Evolutionary conservation across 2,329 filamentous ascomycete genomes (phyloP).

Genomic region (Blumeria hordei): DNA sequence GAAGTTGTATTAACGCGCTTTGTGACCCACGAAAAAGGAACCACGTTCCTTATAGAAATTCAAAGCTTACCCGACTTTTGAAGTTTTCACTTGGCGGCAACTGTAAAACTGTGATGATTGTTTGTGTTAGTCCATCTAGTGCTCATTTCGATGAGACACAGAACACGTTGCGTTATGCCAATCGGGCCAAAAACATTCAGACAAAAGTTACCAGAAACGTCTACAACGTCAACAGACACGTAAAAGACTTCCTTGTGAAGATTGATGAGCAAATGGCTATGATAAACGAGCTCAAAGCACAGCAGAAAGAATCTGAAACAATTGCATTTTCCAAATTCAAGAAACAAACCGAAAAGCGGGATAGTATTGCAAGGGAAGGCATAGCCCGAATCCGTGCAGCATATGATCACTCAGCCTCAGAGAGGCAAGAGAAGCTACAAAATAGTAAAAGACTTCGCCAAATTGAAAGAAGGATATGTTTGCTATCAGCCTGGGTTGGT

Average conservation of each 20-base stretch:
- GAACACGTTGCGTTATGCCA: conserved; percentile 91
- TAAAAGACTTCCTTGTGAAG: conserved; percentile 97
- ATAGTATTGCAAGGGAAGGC: conserved; percentile 51
- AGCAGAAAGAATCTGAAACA: conserved; percentile 72
- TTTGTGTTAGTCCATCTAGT: conserved; percentile 90
- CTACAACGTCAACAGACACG: conserved; percentile 95
- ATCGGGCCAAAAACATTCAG: conserved; percentile 97
- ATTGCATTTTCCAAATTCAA: conserved; percentile 70
- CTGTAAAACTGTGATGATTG: conserved; percentile 98
- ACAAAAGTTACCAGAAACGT: conserved; percentile 98
- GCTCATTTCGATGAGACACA: conserved; percentile 96
- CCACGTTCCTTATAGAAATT: conserved; percentile 93
- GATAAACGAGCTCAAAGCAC: conserved; percentile 83
- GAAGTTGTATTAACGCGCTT: conserved; percentile 93
- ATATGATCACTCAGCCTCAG: conserved; percentile 54
- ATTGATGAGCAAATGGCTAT: conserved; percentile 96
- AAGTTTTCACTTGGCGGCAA: conserved; percentile 96
- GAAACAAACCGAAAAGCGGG: conserved; percentile 72
- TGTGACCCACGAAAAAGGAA: conserved; percentile 81
- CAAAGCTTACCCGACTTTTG: conserved; percentile 78
- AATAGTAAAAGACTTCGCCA: conserved; percentile 64
- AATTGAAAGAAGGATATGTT: conserved; percentile 60
- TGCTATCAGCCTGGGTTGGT: conserved; percentile 80
- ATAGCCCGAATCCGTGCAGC: conserved; percentile 56
- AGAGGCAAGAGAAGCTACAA: conserved; percentile 55